These are phyloP conservation scores for Chaetomium sp. DNA, from an alignment of 2,329 filamentous ascomycete genomes.

Conservation along the genomic window DNA sequence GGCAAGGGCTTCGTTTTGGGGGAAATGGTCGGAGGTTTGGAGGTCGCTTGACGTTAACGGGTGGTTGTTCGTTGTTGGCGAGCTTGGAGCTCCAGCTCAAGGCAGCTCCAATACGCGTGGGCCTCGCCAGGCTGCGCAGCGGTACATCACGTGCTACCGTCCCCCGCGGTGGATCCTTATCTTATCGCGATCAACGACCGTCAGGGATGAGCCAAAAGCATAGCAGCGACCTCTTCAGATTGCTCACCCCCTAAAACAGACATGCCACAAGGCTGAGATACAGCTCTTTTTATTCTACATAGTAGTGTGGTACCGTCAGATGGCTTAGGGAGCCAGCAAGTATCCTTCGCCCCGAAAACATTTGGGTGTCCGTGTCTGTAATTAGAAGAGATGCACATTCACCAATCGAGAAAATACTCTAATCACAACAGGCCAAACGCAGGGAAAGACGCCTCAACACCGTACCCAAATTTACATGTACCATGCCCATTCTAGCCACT, in stretches of 20 bases:
- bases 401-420: too few species aligned
- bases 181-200: slow-evolving; percentile 4
- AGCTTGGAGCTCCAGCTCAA: slow-evolving; percentile 23
- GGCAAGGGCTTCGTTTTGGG: slow-evolving; percentile 1
- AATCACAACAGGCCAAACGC: background rate
- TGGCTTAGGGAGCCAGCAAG: too few species aligned
- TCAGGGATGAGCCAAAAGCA: too few species aligned
- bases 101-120: slow-evolving; percentile 26
- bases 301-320: too few species aligned
- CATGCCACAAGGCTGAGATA: too few species aligned
- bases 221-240: too few species aligned
- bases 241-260: too few species aligned
- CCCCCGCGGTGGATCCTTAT: slow-evolving; percentile 6
- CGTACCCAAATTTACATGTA: background rate
- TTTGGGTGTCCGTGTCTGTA: too few species aligned
- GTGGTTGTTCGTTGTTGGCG: slow-evolving; percentile 12
- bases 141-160: slow-evolving; percentile 19
- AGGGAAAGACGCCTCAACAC: slow-evolving; percentile 1
- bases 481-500: too few species aligned
- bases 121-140: slow-evolving; percentile 12
- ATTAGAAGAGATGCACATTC: too few species aligned
- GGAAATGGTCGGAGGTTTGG: background rate
- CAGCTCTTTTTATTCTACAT: too few species aligned
- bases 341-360: too few species aligned
- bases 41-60: background rate